Base-by-base conservation (phyloP, 352 stramenopile genomes). In the Phytophthora quininea region DNA sequence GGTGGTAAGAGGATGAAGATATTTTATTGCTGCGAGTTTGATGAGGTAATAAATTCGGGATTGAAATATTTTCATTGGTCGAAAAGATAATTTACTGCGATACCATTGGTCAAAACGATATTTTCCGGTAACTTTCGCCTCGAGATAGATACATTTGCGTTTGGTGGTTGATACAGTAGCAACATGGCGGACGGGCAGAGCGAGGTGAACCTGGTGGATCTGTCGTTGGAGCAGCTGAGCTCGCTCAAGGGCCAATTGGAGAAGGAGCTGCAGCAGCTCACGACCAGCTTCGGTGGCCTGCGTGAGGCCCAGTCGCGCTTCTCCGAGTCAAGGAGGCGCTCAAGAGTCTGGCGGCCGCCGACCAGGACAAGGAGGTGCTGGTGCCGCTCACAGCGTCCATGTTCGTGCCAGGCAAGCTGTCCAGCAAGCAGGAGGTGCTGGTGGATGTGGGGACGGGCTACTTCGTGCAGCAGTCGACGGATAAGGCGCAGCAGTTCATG, bases 381-480 rank as follows among this genome's bases (percentile, higher is more conserved):
- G 93, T 98, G 60, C 96, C 96, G 35, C 79, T 98, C 32, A 98
- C 96, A n/a, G 90, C 96, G 66, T 97, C 89, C 58, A 93, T 98
- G 64, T 98, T 98, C 65, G 93, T 97, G 29, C 92, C 92, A 0
- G 96, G 92, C 19, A 96, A 79, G 57, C 81, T 98, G 32, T 70
- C 82, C 35, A 91, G 96, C 62, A 88, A 94, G 15, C 80, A 92
- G 31, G 86, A 96, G 47, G 81, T 98, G 46, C 80, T 98, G 38
- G 92, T 98, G 58, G 96, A 98, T 62, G 76, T 98, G n/a, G 96
- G 96, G 32, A 98, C 96, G 32, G 96, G 94, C 24, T 98, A 98
- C 80, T 98, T 97, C 74, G 88, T 96, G 30, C 90, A 98, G 79
- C 97, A 98, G 63, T 91, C 74, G 43, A 71, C 90, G 49, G 86